Evolutionary conservation across 331 rosid genomes (phyloP).

Genomic region (Quercus phellos): DNA sequence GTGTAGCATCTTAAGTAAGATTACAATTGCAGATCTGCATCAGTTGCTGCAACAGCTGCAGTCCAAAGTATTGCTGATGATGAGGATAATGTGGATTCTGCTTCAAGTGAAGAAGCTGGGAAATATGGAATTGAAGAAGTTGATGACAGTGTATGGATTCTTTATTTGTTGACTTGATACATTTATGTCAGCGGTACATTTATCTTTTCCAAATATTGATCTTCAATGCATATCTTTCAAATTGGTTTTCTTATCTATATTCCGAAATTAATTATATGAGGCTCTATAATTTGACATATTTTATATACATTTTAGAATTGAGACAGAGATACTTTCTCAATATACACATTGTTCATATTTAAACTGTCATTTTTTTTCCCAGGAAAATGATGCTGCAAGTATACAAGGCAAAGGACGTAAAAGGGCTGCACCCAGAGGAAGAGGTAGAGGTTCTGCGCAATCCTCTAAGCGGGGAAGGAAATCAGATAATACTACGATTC

Average conservation of each 20-base stretch:
- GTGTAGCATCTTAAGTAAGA: neutral
- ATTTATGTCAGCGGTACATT: neutral
- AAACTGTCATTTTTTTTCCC: constrained; percentile 20
- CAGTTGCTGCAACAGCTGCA: constrained; percentile 64
- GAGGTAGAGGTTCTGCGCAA: constrained; percentile 77
- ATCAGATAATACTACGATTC: constrained; percentile 55
- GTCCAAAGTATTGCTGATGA: constrained; percentile 42
- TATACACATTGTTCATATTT: neutral
- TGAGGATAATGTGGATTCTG: constrained; percentile 49
- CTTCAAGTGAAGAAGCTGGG: constrained; percentile 55
- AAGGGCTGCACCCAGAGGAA: constrained; percentile 81
- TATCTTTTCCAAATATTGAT: constrained; percentile 11
- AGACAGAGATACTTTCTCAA: constrained; percentile 5
- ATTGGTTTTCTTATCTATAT: neutral
- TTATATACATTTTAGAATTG: neutral
- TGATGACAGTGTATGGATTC: constrained; percentile 63
- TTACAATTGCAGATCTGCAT: constrained; percentile 59
- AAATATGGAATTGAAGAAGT: constrained; percentile 49
- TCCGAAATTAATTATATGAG: neutral
- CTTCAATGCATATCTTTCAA: neutral
- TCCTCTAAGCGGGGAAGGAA: constrained; percentile 77
- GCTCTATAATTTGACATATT: neutral
- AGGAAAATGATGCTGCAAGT: constrained; percentile 66
- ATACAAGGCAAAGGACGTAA: constrained; percentile 53
- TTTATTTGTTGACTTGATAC: neutral